phyloP scores from a whole-genome alignment of 2,329 filamentous ascomycete species.

The Ceratocystis lukuohia region DNA sequence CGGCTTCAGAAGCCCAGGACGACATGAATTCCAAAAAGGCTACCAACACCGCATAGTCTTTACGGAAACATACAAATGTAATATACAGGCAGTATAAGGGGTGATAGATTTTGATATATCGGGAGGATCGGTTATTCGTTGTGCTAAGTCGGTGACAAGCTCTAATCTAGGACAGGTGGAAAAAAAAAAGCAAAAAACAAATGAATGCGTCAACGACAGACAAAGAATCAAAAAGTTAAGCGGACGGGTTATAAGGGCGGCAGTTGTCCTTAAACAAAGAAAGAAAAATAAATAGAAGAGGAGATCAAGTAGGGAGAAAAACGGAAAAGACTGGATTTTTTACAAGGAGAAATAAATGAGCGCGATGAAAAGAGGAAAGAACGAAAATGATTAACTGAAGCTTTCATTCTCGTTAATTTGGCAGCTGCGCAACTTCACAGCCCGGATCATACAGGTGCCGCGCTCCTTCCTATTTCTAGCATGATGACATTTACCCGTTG shows the following conservation, averaged over 20 bases:
- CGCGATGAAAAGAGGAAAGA: not conserved
- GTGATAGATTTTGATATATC: not conserved
- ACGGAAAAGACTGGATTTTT: not conserved
- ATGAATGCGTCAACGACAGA: not conserved
- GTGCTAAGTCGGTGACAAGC: not conserved
- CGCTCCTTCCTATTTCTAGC: not conserved
- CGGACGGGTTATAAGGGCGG: not conserved
- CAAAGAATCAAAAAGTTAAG: not conserved
- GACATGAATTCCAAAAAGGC: not conserved
- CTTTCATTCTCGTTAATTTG: not conserved
- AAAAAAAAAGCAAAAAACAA: not conserved
- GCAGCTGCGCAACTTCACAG: slow-evolving; percentile 3
- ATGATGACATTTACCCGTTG: not conserved
- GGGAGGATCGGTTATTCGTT: not conserved
- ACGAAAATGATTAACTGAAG: not conserved
- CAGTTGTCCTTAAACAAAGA: not conserved
- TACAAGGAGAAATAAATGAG: not conserved
- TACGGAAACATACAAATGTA: not conserved
- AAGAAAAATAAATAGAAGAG: not conserved
- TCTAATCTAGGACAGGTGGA: not conserved
- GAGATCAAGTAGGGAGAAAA: not conserved
- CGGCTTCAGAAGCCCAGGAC: slow-evolving; percentile 3
- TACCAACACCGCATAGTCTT: slow-evolving; percentile 5
- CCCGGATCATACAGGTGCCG: not conserved
- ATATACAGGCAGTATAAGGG: not conserved